Evolutionary conservation across 352 stramenopile species (phyloP), one percentile per base, ranked within the genome.

Genomic region (Ochromonadaceae sp.): DNA sequence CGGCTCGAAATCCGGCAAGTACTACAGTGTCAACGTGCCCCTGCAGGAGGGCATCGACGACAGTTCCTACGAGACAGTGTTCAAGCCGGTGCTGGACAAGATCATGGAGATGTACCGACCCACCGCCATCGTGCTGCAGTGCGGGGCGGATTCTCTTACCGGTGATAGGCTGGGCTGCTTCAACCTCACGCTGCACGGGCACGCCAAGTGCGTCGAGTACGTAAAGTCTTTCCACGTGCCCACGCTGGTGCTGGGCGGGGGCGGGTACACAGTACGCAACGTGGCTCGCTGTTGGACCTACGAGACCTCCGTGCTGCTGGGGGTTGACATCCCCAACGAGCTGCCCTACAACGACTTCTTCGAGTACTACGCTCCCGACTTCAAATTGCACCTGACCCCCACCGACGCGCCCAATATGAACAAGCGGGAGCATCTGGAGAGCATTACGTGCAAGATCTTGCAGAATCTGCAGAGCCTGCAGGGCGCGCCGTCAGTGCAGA

Each of bases 301-400:
- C 71, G 92, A 98, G 72, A 99, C 92, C 4, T 83, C 86, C 0
- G 88, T 98, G 28, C 70, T 97, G 10, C 70, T 91, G 25, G 79
- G 81, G 38, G 67, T 74, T 43, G 57, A 76, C 17, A 72, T 93
- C 46, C 63, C 72, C 0, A 90, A 98, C 63, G 86, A 95, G 3
- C 95, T 99, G 74, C 94, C 94, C 2, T 97, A 95, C 80, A 98
- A 98, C 78, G 90, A 98, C 74, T 99, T 98, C 78, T 98, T 96
- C 77, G 93, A 98, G 75, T 99, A 98, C 77, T 99, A 96, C 75
- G 88, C 87, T 0, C 93, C 92, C 0, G 88, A 98, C 72, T 98
- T 94, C 77, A 89, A 92, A 53, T 76, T 98, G 35, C 92, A 99
- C 76, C 82, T 99, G 68, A 82, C 68, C 35, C 87, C 90, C 35